These are phyloP conservation scores for Camellia sinensis DNA, from an alignment of 148 eudicot species.

Conservation along the genomic window DNA sequence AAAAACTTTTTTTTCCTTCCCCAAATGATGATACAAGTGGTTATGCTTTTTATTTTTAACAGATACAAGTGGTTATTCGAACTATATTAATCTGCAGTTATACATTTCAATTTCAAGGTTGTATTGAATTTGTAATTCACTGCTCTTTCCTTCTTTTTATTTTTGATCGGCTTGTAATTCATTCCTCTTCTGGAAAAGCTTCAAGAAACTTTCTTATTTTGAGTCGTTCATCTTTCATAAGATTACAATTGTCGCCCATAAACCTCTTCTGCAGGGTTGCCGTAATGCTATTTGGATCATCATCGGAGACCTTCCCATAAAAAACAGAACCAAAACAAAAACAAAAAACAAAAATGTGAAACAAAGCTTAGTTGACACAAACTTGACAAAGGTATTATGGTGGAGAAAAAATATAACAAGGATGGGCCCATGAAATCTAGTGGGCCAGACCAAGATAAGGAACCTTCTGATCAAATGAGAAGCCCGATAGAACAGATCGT, in stretches of 20 bases:
- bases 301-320: conserved; percentile 48
- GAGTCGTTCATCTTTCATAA: conserved; percentile 50
- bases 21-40: neutral
- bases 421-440: neutral
- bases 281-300: conserved; percentile 45
- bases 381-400: neutral
- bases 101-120: neutral
- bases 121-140: neutral
- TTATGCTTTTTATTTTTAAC: neutral
- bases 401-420: neutral
- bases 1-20: neutral
- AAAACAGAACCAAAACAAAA: no score
- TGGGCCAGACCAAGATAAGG: neutral
- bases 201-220: conserved; percentile 62
- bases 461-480: neutral
- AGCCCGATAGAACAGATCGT: no score
- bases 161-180: neutral
- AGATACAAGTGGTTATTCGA: neutral
- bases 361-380: neutral
- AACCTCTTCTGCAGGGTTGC: conserved; percentile 55
- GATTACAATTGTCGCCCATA: conserved; percentile 57
- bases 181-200: conserved; percentile 36
- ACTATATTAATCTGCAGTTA: neutral
- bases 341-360: neutral
- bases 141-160: neutral